A percentile compares a stretch with the other conserved stretches of the same genome.
phyloP scores from a whole-genome alignment of 2,329 filamentous ascomycete genomes.

The Aureobasidium pullulans region DNA sequence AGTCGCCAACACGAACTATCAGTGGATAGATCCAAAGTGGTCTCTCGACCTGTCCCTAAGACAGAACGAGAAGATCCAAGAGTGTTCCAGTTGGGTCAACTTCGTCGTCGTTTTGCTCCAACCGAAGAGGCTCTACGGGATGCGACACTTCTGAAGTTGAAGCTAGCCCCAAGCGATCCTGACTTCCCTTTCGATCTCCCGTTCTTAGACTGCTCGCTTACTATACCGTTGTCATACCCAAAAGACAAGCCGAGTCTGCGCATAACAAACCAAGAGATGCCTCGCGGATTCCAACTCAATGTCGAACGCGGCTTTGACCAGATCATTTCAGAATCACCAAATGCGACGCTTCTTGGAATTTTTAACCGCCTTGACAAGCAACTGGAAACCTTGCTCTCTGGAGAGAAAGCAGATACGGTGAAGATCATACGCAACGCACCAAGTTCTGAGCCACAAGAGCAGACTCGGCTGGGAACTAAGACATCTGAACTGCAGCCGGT shows the following conservation, averaged over 20 bases:
- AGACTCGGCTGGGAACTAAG: not conserved
- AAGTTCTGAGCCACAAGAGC: not conserved
- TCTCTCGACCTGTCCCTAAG: conserved; percentile 58
- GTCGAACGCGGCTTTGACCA: conserved; percentile 66
- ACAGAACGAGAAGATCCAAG: conserved; percentile 60
- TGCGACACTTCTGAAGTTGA: conserved; percentile 55
- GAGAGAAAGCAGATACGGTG: conserved; percentile 64
- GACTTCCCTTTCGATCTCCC: conserved; percentile 76
- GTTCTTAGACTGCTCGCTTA: conserved; percentile 59
- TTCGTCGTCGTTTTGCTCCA: conserved; percentile 58
- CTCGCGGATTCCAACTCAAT: conserved; percentile 65
- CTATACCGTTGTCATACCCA: conserved; percentile 59
- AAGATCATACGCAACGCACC: conserved; percentile 55
- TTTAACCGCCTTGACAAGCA: conserved; percentile 66
- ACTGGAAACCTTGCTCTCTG: conserved; percentile 61
- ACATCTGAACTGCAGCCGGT: not conserved
- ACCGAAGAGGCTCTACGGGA: conserved; percentile 40
- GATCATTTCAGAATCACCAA: conserved; percentile 49
- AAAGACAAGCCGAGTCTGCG: conserved; percentile 49
- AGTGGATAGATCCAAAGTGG: conserved; percentile 42
- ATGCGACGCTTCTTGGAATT: conserved; percentile 55
- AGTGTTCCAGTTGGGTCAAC: conserved; percentile 66
- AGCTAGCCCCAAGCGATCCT: conserved; percentile 65
- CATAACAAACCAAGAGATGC: conserved; percentile 63
- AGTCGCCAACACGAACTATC: conserved; percentile 24